A percentile compares a stretch with the other conserved stretches of the same genome.
These are phyloP conservation scores for Apostasia ramifera DNA, from an alignment of 106 monocot species.

Conservation along the genomic window DNA sequence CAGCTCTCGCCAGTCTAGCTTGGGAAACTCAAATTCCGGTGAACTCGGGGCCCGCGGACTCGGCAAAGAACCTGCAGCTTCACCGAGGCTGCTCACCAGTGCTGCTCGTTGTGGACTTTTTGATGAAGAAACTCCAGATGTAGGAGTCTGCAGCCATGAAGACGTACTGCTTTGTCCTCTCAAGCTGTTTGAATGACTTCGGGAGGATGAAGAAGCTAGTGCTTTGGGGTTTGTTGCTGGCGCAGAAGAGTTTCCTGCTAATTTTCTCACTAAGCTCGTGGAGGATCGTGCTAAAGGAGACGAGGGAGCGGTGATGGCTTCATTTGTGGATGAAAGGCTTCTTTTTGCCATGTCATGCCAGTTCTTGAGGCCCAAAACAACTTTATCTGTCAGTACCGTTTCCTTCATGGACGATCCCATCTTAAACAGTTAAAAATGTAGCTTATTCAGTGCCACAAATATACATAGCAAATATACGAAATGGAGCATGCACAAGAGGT, in stretches of 20 bases:
- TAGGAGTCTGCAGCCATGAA: no score
- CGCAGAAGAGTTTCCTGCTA: neutral
- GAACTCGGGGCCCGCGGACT: neutral
- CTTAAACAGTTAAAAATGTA: constrained; percentile 1
- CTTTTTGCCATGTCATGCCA: constrained; percentile 30
- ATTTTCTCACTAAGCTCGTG: neutral
- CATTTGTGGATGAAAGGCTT: constrained; percentile 8
- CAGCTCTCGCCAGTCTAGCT: constrained; percentile 15
- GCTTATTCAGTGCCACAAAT: no score
- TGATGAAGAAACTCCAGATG: no score
- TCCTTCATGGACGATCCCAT: constrained; percentile 49
- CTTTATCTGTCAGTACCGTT: constrained; percentile 26
- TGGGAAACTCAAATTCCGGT: constrained; percentile 22
- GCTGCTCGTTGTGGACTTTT: no score
- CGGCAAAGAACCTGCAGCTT: neutral
- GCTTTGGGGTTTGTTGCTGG: neutral
- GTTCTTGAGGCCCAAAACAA: constrained; percentile 27
- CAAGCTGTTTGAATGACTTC: no score
- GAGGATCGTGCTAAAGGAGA: neutral
- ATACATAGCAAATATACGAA: no score
- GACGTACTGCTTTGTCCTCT: no score
- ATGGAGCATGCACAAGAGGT: no score
- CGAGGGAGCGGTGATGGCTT: neutral
- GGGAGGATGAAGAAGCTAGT: neutral
- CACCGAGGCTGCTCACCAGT: no score